Evolutionary conservation across 75 land plant genomes (phyloP), one percentile per base, ranked within the genome.

Genomic region (Adiantum capillusveneris): DNA sequence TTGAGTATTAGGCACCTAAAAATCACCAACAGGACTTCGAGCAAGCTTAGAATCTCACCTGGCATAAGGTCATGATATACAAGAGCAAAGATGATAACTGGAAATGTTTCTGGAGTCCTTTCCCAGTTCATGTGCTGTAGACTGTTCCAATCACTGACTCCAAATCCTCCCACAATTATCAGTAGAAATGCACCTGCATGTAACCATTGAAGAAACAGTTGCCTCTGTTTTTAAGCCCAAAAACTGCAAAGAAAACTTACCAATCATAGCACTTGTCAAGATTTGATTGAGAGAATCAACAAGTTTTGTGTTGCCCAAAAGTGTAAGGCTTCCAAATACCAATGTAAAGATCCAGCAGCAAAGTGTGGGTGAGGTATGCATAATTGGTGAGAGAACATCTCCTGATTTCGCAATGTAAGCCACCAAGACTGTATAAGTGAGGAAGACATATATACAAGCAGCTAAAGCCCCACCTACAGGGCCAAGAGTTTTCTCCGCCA

Each of bases 31-130:
- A 53, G 24, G 22, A n/a, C 27, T 26, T n/a, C 17, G 24, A 22
- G 27, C 26, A n/a, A n/a, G n/a, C n/a, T n/a, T n/a, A n/a, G n/a
- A n/a, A n/a, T n/a, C n/a, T n/a, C 74, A 75, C 87, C 87, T 45
- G 93, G 93, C 41, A 68, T 72, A 22, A 88, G 58, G 53, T 88
- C 93, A 79, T 88, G 88, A 75, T 84, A 88, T 2, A 88, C 93
- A 48, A 88, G 77, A 27, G 93, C 65, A 53, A 88, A 81, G 2
- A 88, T 57, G 31, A 88, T 81, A 59, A 88, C 88, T 20, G 93
- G 93, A 41, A 88, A 52, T 17, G 85, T 74, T 28, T 73, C 50
- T 25, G 88, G 88, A 34, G 83, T 73, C 52, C 60, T 56, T 0
- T 58, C 63, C 93, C 93, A 88, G 66, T 84, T 67, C 41, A 62